These are phyloP conservation scores for Chrysoporthe austroafricana DNA, from an alignment of 2,329 filamentous ascomycete species.

Conservation along the genomic window DNA sequence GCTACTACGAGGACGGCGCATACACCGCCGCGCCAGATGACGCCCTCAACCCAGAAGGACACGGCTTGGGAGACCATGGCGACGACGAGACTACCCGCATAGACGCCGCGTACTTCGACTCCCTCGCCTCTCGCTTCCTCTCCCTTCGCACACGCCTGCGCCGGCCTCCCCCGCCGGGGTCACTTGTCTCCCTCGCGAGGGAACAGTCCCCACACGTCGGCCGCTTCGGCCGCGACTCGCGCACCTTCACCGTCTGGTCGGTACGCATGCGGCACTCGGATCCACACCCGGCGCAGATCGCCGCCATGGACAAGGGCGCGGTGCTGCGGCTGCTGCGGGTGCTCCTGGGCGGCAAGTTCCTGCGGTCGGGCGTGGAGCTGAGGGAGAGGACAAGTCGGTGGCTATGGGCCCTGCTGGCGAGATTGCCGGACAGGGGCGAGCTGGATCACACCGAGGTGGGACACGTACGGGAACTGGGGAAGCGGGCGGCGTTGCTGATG, in stretches of 20 bases:
- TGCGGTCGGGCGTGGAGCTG: conserved; percentile 62
- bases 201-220: conserved; percentile 48
- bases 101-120: conserved; percentile 68
- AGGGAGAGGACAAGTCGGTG: conserved; percentile 74
- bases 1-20: conserved; percentile 77
- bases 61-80: conserved; percentile 37
- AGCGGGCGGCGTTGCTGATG: conserved; percentile 69
- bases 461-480: conserved; percentile 77
- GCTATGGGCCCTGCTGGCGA: conserved; percentile 82
- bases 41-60: conserved; percentile 21
- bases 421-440: conserved; percentile 73
- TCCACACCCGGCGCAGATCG: conserved; percentile 62
- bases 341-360: conserved; percentile 66
- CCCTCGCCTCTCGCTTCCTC: conserved; percentile 67
- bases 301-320: conserved; percentile 67
- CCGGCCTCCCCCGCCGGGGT: conserved; percentile 54
- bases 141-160: conserved; percentile 66
- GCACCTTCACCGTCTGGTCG: conserved; percentile 57
- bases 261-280: conserved; percentile 55
- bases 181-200: conserved; percentile 52
- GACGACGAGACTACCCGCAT: conserved; percentile 45
- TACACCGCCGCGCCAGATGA: conserved; percentile 65
- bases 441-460: conserved; percentile 77
- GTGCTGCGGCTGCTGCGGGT: conserved; percentile 70
- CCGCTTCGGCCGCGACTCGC: conserved; percentile 54